Base-by-base conservation (phyloP, 352 stramenopile species). In the Thraustochytrium sp. region DNA sequence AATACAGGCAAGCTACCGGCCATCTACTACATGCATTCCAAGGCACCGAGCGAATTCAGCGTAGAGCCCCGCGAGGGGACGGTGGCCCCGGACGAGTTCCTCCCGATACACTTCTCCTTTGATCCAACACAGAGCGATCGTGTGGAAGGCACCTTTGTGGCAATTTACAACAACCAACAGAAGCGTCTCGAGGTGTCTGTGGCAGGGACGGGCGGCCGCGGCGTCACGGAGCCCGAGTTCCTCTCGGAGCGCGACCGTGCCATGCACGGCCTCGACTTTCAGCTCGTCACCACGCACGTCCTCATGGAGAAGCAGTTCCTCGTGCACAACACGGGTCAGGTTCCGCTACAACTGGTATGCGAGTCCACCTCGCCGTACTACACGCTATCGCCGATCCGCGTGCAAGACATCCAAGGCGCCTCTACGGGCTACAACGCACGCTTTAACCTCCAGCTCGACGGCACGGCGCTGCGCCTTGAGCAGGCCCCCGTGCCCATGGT, bases 191-290 rank as follows among this genome's bases (percentile, higher is more conserved):
- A 23, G n/a, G 23, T 82, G 18, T 4, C 21, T 11, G 31, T 82
- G 21, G 36, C 38, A 9, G 74, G 74, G 5, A 38, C 16, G 18
- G 74, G 74, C 26, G 74, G 74, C 31, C 11, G 61, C 34, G 74
- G 74, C 13, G 11, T 82, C 3, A 4, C 78, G 8, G 74, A 82
- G 37, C 11, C 54, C 2, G 74, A 82, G 74, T 82, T 82, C 78
- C 38, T 82, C 36, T 82, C 74, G 13, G 53, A 82, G 0, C 51
- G 74, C 51, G 74, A 82, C 34, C n/a, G 36, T 3, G 49, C 31
- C 18, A 56, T 82, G 26, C 29, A 76, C 4, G 74, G 74, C 34
- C 55, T 82, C 21, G 74, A 82, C 53, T 82, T 82, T 77, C 74
- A 82, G 42, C 42, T 82, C n/a, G 74, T 82, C 2, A 29, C 31